Base-by-base conservation (phyloP, 164 flowering plant species). In the Hamamelis virginiana region DNA sequence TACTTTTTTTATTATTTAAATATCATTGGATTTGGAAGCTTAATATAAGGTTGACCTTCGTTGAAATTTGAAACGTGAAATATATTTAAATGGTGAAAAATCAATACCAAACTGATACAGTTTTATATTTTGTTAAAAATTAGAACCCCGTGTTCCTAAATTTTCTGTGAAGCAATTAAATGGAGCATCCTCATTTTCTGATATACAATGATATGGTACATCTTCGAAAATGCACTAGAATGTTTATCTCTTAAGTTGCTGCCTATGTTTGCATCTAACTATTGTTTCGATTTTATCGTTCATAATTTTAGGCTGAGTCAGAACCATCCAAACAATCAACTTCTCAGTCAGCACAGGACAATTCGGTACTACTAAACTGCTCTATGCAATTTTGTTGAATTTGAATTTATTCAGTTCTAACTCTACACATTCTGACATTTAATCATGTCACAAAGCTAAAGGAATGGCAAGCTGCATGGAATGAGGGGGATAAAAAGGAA, bases 391-490 rank as follows among this genome's bases (percentile, higher is more conserved):
- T 43, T 48, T 25, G 16, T 22, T 53, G 5, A 1, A 61, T 13
- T 26, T 51, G 15, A 3, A 47, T n/a, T n/a, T 16, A n/a, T 33
- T 33, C 41, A 33, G 41, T 6, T 44, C 6, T 38, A 38, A 52
- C 43, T 43, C 55, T 16, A 74, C 33, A 10, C 41, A 33, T 57
- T 69, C 33, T 74, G 53, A 58, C 25, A 25, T 63, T 26, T 27
- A 57, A 59, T 61, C 59, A 56, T 67, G 41, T 63, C 59, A 19
- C 52, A 38, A 15, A 82, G 85, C n/a, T 74, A 26, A 77, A 67
- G 28, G 79, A 85, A 65, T 74, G 82, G 86, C 85, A 80, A 58
- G 80, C 81, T 75, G 85, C 80, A 46, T 75, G 82, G 84, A 62
- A 52, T 65, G 79, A 74, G 14, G 80, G 64, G 16, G 79, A 76